A percentile compares a stretch with the other conserved stretches of the same genome.
Evolutionary conservation across 1,284 basidiomycete genomes (phyloP).

Genomic region (Anthracocystis setariae): DNA sequence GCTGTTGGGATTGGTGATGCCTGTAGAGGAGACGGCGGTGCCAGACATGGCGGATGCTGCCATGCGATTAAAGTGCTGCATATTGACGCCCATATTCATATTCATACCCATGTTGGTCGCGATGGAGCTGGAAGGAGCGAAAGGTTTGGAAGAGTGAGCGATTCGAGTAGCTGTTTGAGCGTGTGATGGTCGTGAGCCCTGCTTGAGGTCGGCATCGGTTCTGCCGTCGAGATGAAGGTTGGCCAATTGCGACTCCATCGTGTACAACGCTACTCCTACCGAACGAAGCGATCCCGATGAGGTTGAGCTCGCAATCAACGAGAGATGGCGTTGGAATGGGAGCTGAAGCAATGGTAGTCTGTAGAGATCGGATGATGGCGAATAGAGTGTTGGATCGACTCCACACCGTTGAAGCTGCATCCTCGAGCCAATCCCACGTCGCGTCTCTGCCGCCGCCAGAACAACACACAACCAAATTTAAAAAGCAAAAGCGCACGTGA

Average conservation of each 20-base stretch:
- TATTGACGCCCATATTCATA: slow-evolving; percentile 41
- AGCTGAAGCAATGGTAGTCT: not conserved
- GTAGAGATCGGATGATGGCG: not conserved
- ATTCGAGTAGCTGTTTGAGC: slow-evolving; percentile 9
- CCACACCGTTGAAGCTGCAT: not conserved
- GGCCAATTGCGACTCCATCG: slow-evolving; percentile 40
- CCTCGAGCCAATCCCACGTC: slow-evolving; percentile 11
- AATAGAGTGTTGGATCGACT: not conserved
- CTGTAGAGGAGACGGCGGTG: slow-evolving; percentile 13
- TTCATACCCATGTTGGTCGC: slow-evolving; percentile 45
- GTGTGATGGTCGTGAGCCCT: slow-evolving; percentile 19
- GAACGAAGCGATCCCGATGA: too few relatives aligned
- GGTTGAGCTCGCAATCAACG: too few relatives aligned
- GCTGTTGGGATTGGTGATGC: slow-evolving; percentile 18
- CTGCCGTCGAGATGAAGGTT: slow-evolving; percentile 41
- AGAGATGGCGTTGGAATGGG: not conserved
- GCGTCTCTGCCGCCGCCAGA: slow-evolving; percentile 12
- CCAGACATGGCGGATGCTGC: slow-evolving; percentile 19
- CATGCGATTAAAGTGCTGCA: slow-evolving; percentile 49
- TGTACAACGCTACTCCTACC: not conserved
- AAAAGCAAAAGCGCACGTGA: slow-evolving; percentile 35
- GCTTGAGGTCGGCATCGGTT: slow-evolving; percentile 26
- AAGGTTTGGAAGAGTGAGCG: slow-evolving; percentile 16
- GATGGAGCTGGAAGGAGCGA: slow-evolving; percentile 42
- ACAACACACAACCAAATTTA: slow-evolving; percentile 9